These are phyloP conservation scores for Coemansia sp. DNA, from an alignment of 192 early-diverging fungal genomes.

Conservation along the genomic window DNA sequence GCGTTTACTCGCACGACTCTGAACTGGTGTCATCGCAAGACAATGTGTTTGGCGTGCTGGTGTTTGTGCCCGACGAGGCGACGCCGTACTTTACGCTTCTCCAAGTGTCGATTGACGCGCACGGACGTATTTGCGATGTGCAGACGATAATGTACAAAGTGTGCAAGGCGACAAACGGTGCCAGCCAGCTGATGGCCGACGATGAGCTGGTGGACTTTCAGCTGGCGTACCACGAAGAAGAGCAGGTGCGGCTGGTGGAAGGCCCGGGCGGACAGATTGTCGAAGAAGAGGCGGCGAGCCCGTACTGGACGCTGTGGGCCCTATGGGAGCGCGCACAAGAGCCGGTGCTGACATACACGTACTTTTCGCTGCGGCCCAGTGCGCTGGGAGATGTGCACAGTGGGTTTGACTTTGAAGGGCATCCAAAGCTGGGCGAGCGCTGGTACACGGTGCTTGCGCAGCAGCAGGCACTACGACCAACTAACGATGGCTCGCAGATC, in stretches of 20 bases:
- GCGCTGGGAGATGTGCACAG: neutral
- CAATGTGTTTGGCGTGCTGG: conserved; percentile 42
- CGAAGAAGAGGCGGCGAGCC: conserved; percentile 17
- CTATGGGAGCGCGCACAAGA: conserved; percentile 52
- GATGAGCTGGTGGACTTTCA: conserved; percentile 52
- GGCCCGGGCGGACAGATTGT: conserved; percentile 20
- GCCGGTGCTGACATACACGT: conserved; percentile 36
- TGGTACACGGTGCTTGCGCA: conserved; percentile 43
- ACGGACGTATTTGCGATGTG: conserved; percentile 20
- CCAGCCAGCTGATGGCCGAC: conserved; percentile 51
- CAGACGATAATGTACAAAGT: conserved; percentile 50
- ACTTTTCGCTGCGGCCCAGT: conserved; percentile 34
- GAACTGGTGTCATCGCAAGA: conserved; percentile 16
- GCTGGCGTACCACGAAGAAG: conserved; percentile 27
- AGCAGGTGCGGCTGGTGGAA: conserved; percentile 21
- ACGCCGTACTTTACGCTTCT: conserved; percentile 53
- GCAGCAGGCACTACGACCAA: conserved; percentile 27
- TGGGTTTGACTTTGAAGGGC: conserved; percentile 32
- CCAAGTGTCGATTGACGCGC: conserved; percentile 23
- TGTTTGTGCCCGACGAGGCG: conserved; percentile 53
- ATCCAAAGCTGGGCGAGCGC: conserved; percentile 40
- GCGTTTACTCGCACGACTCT: conserved; percentile 19
- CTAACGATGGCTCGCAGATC: conserved; percentile 31
- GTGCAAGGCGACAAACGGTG: conserved; percentile 47
- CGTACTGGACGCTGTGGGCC: conserved; percentile 52